Evolutionary conservation across 2,329 filamentous ascomycete genomes (phyloP).

Genomic region (Colletotrichum caudatum): DNA sequence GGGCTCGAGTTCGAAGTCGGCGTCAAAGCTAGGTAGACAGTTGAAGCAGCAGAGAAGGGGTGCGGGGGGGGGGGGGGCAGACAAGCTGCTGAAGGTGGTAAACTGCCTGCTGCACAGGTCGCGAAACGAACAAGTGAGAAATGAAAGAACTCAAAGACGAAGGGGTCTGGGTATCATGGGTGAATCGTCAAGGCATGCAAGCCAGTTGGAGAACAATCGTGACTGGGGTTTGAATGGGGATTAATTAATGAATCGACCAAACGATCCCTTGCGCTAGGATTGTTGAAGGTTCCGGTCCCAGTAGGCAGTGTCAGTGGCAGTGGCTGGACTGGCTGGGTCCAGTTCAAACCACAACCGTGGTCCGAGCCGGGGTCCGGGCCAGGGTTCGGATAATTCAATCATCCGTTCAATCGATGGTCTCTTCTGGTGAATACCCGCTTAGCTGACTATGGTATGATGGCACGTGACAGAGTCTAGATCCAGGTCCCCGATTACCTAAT

Average conservation of each 20-base stretch:
- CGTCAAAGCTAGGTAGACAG: constrained; percentile 2
- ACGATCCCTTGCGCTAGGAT: constrained; percentile 29
- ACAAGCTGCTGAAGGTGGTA: neutral
- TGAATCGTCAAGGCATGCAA: constrained; percentile 35
- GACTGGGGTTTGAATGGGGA: neutral
- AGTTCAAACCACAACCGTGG: constrained; percentile 8
- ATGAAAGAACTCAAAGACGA: neutral
- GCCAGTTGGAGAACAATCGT: constrained; percentile 10
- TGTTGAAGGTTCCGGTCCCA: constrained; percentile 26
- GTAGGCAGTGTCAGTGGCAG: constrained; percentile 12
- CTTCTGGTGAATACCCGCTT: too few relatives aligned
- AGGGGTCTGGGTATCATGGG: constrained; percentile 29
- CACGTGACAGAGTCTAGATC: neutral
- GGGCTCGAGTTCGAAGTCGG: neutral
- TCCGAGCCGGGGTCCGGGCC: constrained; percentile 20
- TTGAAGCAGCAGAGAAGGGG: constrained; percentile 1
- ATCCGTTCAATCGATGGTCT: neutral
- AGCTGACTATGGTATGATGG: fast-evolving
- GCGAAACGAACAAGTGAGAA: neutral
- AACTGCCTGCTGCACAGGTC: neutral
- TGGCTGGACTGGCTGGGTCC: constrained; percentile 20
- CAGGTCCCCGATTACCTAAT: neutral
- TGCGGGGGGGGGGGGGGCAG: constrained; percentile 1
- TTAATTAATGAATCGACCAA: constrained; percentile 17
- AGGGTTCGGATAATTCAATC: constrained; percentile 8